Conservation (phyloP, 345 rosid species). For the Stellera chamaejasme region DNA sequence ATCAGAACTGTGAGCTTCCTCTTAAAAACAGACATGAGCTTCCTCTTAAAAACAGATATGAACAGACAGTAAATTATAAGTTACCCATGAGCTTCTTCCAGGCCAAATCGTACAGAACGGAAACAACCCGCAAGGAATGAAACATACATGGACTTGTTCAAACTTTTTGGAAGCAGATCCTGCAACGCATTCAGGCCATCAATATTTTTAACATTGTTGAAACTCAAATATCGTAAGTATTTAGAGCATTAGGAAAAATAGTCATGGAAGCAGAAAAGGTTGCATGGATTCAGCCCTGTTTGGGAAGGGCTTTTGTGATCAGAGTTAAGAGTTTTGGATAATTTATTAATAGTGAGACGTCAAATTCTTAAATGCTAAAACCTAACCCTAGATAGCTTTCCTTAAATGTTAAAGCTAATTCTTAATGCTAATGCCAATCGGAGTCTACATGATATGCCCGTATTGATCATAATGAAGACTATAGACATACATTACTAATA, state of each 20-base stretch:
- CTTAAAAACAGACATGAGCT: conserved; percentile 50
- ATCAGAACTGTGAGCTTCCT: conserved; percentile 9
- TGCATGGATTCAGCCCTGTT: conserved; percentile 1
- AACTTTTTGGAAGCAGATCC: conserved; percentile 56
- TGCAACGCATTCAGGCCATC: conserved; percentile 18
- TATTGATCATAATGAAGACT: conserved; percentile 3
- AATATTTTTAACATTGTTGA: too few relatives aligned
- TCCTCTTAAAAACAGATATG: conserved; percentile 21
- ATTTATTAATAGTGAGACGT: too few relatives aligned
- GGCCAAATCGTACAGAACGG: conserved; percentile 86
- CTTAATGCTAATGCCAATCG: too few relatives aligned
- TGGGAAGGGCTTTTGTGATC: not conserved
- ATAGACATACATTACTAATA: conserved; percentile 46
- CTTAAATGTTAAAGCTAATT: too few relatives aligned
- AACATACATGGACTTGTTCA: conserved; percentile 71
- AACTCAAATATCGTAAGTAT: too few relatives aligned
- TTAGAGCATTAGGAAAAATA: not conserved
- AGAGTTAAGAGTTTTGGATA: too few relatives aligned
- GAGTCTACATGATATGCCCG: not conserved
- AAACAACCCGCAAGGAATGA: conserved; percentile 93
- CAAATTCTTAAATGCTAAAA: too few relatives aligned
- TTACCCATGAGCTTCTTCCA: conserved; percentile 96
- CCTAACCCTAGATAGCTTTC: too few relatives aligned
- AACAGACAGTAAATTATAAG: conserved; percentile 10
- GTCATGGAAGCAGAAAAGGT: not conserved